Evolutionary conservation across 495 filamentous ascomycete genomes (phyloP), one percentile per base, ranked within the genome.

Genomic region (Durotheca rogersii): DNA sequence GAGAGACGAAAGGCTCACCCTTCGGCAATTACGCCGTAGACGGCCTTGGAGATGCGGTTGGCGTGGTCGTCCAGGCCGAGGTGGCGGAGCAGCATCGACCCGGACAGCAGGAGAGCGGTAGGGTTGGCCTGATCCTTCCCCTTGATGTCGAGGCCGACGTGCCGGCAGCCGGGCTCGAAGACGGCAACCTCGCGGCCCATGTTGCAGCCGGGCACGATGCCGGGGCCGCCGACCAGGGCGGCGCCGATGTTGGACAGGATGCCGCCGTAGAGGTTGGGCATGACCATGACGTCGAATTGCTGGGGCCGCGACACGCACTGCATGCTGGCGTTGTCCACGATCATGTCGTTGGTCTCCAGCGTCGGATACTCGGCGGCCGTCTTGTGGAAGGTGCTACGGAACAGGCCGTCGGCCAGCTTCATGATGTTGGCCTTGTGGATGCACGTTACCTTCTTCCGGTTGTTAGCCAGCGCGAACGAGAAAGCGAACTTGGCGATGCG

Each of bases 341-440:
- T 97, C 92, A 97, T 95, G 72, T 97, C 94, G 74, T 92, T 93
- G 47, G 85, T 84, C 77, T 95, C 88, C 49, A 98, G 75, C 23
- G 89, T 91, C 35, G 93, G 90, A 72, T 91, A 97, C 66, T 95
- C 87, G 72, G 90, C 85, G 39, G 90, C 89, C 56, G 94, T 83
- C 59, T 84, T 82, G 74, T 95, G 87, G 81, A 97, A 93, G 36
- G 93, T 98, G 72, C 85, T 89, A 65, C 93, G 87, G 85, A 98
- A 98, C 50, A 98, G 85, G 75, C 93, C 93, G 64, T 97, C 93
- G 72, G 91, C 92, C 41, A 98, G 79, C 81, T 98, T 97, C 93
- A 98, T 98, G 77, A 98, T 98, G 78, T 97, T 98, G 66, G 93
- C 94, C 79, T 98, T 98, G 82, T 98, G 94, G 63, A 98, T 96